Evolutionary conservation across 108 stramenopile genomes (phyloP), one percentile per base, ranked within the genome.

Genomic region (Cylindrotheca closterium): DNA sequence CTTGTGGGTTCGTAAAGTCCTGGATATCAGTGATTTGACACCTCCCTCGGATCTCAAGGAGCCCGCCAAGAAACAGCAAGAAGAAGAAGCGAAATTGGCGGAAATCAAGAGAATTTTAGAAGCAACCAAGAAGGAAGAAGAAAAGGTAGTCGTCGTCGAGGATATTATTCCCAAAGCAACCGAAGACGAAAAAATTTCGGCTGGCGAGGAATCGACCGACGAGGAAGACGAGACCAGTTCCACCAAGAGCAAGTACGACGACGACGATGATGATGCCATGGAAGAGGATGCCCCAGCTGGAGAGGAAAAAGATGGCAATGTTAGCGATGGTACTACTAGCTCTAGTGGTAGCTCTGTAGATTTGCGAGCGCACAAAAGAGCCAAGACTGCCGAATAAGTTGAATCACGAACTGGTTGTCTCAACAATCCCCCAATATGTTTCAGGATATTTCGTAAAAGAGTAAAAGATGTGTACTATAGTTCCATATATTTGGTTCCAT

Each of bases 291-390:
- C 18, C 30, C 27, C 56, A 1, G 4, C 21, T 17, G 29, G 30
- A 0, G 2, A 49, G 19, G 54, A 58, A 28, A 7, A 25, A 33
- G 28, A 61, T 27, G 60, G 58, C 32, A 23, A 53, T 12, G n/a
- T 37, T 30, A 46, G 51, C 12, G 62, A 59, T 8, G 70, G 46
- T 15, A 46, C 47, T 8, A 54, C 70, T 21, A 64, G 48, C 10
- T 63, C 70, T 1, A 71, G 70, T 24, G 70, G 63, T 21, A 62
- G 55, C 3, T 71, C 70, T 4, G 70, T 71, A 1, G 70, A 71
- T 25, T 46, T 71, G 17, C 8, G 70, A 25, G 70, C 53, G 1
- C 51, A 22, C 30, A 71, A 71, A 60, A 63, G 63, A 57, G 21
- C 23, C 4, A 56, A 31, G 42, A 45, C n/a, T 7, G 58, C 27